Evolutionary conservation across 345 rosid species (phyloP), one percentile per base, ranked within the genome.

Genomic region (Camelina sativa): DNA sequence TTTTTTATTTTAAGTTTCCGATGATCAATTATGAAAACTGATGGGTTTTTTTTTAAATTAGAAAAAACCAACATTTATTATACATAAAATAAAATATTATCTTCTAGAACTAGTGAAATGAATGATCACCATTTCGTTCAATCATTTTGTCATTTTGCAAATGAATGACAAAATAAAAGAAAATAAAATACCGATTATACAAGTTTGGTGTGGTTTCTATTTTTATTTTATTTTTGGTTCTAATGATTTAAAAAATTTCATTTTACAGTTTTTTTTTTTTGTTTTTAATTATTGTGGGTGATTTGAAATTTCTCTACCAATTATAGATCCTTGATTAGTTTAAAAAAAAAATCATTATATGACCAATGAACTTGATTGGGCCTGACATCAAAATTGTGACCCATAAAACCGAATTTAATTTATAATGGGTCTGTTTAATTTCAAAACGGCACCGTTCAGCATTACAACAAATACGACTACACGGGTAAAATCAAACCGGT

Each of bases 71-170:
- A 40, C 37, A 41, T 22, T 23, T 62, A 15, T 25, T 62, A 62
- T 25, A 10, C 5, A 8, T 15, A 15, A 40, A 4, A 25, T 25
- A 62, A 43, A 23, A 2, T 2, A 51, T 11, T 34, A 34, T 19
- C 15, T 65, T 48, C 20, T n/a, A 8, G 8, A 50, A 19, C 46
- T 50, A 16, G n/a, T 17, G 7, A 17, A 47, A 30, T 65, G 43
- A 65, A 48, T 47, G 30, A 65, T 65, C 56, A 32, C 43, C 17
- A 17, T 6, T 30, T 48, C 17, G 3, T 30, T 48, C 17, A 5
- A 4, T 23, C 11, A n/a, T 47, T 46, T 64, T 30, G 22, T 63
- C 43, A 46, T 47, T 48, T 61, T 61, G 65, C 17, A 40, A 62
- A 4, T 11, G 8, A 32, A 48, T 17, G 44, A 48, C 2, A 34